Conservation (phyloP, 768 basidiomycete species). For the Mycena alexandri region DNA sequence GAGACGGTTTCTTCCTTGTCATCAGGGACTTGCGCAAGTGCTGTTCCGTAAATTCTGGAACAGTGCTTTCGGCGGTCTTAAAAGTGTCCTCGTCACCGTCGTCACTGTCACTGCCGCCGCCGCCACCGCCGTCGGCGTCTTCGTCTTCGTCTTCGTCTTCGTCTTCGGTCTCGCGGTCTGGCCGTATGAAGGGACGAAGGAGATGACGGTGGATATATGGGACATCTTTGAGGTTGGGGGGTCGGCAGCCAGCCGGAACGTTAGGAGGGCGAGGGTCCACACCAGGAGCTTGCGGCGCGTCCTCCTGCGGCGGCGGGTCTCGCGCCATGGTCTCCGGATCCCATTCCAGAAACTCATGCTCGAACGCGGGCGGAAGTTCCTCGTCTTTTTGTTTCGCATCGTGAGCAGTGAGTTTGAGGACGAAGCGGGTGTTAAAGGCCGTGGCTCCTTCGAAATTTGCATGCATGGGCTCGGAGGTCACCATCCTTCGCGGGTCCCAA, state of each 20-base stretch:
- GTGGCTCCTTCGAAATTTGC: slow-evolving; percentile 37
- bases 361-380: background rate
- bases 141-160: background rate
- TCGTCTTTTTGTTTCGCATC: background rate
- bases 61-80: background rate
- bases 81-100: background rate
- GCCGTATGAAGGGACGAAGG: too few species aligned
- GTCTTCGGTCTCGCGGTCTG: background rate
- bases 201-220: background rate
- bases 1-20: background rate
- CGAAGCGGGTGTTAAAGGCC: slow-evolving; percentile 20
- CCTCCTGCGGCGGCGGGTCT: too few species aligned
- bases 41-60: background rate
- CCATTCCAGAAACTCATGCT: background rate
- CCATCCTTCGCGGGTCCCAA: slow-evolving; percentile 41
- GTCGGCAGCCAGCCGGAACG: too few species aligned
- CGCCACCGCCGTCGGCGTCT: background rate
- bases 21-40: background rate
- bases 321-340: background rate
- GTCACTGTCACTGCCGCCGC: background rate
- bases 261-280: too few species aligned
- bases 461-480: slow-evolving; percentile 48
- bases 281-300: too few species aligned
- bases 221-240: too few species aligned
- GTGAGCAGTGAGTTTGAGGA: slow-evolving; percentile 24